Evolutionary conservation across 2,329 filamentous ascomycete genomes (phyloP).

Genomic region (Trichoderma lentiforme): DNA sequence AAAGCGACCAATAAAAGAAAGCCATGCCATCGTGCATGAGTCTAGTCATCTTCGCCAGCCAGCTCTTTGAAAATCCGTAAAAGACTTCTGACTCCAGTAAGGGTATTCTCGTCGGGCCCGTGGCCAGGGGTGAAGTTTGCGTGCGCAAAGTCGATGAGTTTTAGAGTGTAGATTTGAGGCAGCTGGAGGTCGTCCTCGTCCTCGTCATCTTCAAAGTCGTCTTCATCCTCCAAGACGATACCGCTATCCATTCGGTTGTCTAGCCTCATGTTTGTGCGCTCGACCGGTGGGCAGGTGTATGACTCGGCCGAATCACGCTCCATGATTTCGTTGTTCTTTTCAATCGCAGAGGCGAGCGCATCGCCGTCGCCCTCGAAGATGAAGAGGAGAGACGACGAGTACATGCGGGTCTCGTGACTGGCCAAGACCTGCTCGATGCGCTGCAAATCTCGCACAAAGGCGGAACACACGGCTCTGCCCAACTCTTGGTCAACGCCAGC

Average conservation of each 20-base stretch:
- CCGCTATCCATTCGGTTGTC: constrained; percentile 57
- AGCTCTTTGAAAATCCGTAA: constrained; percentile 68
- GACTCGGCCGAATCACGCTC: constrained; percentile 41
- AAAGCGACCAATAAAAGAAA: constrained; percentile 1
- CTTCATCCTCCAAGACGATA: constrained; percentile 47
- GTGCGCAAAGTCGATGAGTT: constrained; percentile 96
- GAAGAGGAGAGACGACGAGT: constrained; percentile 59
- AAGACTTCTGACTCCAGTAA: constrained; percentile 71
- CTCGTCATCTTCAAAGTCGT: constrained; percentile 39
- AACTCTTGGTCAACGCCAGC: constrained; percentile 59
- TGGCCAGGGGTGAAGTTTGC: constrained; percentile 77
- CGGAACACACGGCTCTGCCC: constrained; percentile 52
- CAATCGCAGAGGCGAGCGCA: constrained; percentile 50
- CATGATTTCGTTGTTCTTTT: constrained; percentile 51
- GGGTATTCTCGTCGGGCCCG: constrained; percentile 80
- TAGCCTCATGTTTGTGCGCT: constrained; percentile 41
- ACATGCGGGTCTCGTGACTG: constrained; percentile 60
- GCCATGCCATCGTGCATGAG: constrained; percentile 7
- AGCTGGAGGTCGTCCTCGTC: constrained; percentile 44
- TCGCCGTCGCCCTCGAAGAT: constrained; percentile 62
- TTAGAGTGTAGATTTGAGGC: constrained; percentile 72
- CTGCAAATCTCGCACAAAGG: constrained; percentile 52
- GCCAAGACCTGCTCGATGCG: constrained; percentile 53
- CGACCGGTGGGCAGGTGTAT: constrained; percentile 21
- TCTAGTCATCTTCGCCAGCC: constrained; percentile 30